phyloP scores from a whole-genome alignment of 371 early-diverging fungal genomes.

The Rhizopus arrhizus region DNA sequence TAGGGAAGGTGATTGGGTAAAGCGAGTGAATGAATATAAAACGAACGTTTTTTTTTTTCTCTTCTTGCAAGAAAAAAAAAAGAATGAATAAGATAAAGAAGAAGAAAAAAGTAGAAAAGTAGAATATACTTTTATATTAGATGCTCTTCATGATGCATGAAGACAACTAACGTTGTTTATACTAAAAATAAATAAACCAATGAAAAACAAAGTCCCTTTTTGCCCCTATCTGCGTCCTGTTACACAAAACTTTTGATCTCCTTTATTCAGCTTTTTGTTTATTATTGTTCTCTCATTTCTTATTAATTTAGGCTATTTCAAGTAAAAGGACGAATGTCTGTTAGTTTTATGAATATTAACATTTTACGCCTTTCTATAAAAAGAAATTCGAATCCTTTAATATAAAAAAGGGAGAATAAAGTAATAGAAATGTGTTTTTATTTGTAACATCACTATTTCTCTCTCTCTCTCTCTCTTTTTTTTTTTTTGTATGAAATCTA shows the following conservation, averaged over 20 bases:
- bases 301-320: conserved; percentile 1
- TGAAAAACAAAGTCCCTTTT: conserved; percentile 2
- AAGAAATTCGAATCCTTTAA: not conserved
- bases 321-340: too few relatives aligned
- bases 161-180: not conserved
- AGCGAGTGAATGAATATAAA: conserved; percentile 5
- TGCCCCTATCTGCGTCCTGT: not conserved
- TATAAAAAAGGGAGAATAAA: not conserved
- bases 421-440: not conserved
- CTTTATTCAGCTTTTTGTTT: not conserved
- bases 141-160: not conserved
- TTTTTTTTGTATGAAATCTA: too few relatives aligned
- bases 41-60: not conserved
- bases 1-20: conserved; percentile 9
- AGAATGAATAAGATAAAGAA: conserved; percentile 1
- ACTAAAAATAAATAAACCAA: conserved; percentile 4
- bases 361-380: too few relatives aligned
- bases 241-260: not conserved
- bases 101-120: not conserved
- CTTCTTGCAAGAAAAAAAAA: conserved; percentile 6
- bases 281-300: conserved; percentile 2
- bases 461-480: too few relatives aligned
- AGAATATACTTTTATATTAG: not conserved
- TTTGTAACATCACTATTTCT: not conserved
- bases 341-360: too few relatives aligned